phyloP scores from a whole-genome alignment of 2,329 filamentous ascomycete genomes.

The Hypoxylon sp. region DNA sequence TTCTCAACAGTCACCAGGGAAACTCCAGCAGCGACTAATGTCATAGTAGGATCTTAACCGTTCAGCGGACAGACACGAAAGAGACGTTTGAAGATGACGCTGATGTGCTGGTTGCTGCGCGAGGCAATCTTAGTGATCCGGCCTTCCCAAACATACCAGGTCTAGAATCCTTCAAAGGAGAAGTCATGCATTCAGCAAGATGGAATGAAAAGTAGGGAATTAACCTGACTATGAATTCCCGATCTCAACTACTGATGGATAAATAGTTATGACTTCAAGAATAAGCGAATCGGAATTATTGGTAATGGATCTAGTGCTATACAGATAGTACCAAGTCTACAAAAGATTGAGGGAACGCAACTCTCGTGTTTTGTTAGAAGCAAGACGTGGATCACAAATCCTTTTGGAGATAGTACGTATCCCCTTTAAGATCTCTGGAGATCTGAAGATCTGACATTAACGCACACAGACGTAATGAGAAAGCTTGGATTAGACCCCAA shows the following conservation, averaged over 20 bases:
- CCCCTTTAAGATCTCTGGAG: not conserved
- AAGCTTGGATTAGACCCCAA: conserved; percentile 60
- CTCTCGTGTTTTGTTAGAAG: conserved; percentile 65
- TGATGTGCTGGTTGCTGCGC: conserved; percentile 60
- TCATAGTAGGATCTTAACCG: conserved; percentile 53
- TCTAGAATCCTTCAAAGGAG: conserved; percentile 59
- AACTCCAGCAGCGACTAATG: conserved; percentile 3
- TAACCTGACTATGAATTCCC: not conserved
- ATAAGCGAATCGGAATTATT: conserved; percentile 66
- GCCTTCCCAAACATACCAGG: conserved; percentile 63
- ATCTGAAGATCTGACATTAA: conserved; percentile 31
- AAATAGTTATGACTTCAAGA: conserved; percentile 62
- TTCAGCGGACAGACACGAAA: conserved; percentile 56
- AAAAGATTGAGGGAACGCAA: conserved; percentile 59
- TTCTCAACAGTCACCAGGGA: conserved; percentile 17
- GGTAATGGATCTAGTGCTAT: conserved; percentile 69
- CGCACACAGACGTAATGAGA: conserved; percentile 56
- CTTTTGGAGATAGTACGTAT: conserved; percentile 60
- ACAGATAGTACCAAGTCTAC: conserved; percentile 67
- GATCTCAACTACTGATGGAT: conserved; percentile 21
- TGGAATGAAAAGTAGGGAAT: conserved; percentile 60
- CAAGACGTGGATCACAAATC: conserved; percentile 65
- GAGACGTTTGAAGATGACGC: conserved; percentile 59
- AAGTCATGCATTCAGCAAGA: conserved; percentile 62
- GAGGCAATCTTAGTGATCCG: conserved; percentile 61